Evolutionary conservation across 352 stramenopile genomes (phyloP).

Genomic region (Thraustochytrium striatum): DNA sequence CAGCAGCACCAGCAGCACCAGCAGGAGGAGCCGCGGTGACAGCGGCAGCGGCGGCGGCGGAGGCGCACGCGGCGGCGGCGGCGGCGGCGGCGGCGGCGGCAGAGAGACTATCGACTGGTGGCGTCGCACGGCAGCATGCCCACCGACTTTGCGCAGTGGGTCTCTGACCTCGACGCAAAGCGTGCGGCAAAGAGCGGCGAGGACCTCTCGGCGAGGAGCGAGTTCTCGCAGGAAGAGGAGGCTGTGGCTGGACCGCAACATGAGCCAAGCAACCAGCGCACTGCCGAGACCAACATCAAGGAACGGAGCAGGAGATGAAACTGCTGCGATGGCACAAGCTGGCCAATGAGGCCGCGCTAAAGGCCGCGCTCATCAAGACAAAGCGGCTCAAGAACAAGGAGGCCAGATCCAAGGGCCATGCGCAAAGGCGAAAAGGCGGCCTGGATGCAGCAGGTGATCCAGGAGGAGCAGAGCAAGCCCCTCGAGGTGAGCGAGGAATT

Average conservation of each 20-base stretch:
- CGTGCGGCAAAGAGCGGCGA: conserved; percentile 2
- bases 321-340: conserved; percentile 89
- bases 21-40: not conserved
- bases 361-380: conserved; percentile 79
- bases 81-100: too few relatives aligned
- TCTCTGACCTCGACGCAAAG: conserved; percentile 24
- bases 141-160: conserved; percentile 39
- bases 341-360: conserved; percentile 83
- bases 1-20: not conserved
- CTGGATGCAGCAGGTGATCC: conserved; percentile 81
- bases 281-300: conserved; percentile 30
- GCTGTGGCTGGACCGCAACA: not conserved
- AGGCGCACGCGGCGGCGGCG: too few relatives aligned
- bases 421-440: conserved; percentile 63
- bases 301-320: conserved; percentile 84
- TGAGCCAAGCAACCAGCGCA: conserved; percentile 15
- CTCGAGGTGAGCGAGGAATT: conserved; percentile 81
- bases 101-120: too few relatives aligned
- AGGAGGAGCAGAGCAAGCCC: conserved; percentile 81
- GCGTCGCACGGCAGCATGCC: not conserved
- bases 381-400: conserved; percentile 55
- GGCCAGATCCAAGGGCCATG: not conserved
- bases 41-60: not conserved
- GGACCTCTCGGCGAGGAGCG: not conserved
- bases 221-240: not conserved